Conservation (phyloP, 768 basidiomycete genomes). For the Mycena vitilis region DNA sequence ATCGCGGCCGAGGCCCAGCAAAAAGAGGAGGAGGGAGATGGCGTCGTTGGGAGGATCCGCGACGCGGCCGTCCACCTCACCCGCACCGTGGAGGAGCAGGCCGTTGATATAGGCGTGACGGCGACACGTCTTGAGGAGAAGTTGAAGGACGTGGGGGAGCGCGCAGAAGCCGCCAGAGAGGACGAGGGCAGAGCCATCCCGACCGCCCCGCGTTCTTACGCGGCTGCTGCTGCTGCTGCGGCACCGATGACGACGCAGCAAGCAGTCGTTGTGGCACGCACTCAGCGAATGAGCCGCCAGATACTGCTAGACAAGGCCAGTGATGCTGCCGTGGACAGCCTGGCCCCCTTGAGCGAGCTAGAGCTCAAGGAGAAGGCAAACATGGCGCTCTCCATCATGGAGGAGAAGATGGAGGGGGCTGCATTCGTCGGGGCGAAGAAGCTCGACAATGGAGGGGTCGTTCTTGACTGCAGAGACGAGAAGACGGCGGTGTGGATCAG, state of each 20-base stretch:
- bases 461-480: too few relatives aligned
- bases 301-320: constrained; percentile 7
- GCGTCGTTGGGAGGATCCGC: neutral
- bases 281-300: neutral
- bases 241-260: constrained; percentile 2
- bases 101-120: neutral
- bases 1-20: neutral
- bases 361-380: too few relatives aligned
- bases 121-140: neutral
- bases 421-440: too few relatives aligned
- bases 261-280: neutral
- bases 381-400: too few relatives aligned
- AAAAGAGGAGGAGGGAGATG: neutral
- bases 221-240: neutral
- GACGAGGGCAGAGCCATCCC: too few relatives aligned
- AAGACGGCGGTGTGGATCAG: too few relatives aligned
- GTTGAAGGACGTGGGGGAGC: neutral
- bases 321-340: neutral
- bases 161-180: too few relatives aligned
- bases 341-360: neutral
- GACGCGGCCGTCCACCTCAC: neutral
- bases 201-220: neutral
- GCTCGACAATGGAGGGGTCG: too few relatives aligned
- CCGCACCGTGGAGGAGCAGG: constrained; percentile 4
- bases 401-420: too few relatives aligned